These are phyloP conservation scores for Scutellaria baicalensis DNA, from an alignment of 257 asterid species.

Conservation along the genomic window DNA sequence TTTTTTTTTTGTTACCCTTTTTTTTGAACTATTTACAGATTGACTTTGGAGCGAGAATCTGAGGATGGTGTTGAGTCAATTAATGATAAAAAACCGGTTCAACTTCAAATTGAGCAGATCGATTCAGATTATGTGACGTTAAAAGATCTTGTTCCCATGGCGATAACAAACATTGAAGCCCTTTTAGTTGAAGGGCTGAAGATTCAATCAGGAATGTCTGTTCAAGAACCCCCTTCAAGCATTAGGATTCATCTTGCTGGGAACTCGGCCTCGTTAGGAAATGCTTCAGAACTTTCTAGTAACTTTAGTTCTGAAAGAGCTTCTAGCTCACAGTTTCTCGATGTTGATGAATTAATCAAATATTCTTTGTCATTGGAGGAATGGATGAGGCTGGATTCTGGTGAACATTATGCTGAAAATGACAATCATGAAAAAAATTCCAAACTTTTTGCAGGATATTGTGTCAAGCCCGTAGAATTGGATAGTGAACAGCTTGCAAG, in stretches of 20 bases:
- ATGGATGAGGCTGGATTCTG: conserved; percentile 50
- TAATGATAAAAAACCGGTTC: background rate
- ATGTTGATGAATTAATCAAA: conserved; percentile 38
- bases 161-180: conserved; percentile 46
- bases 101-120: conserved; percentile 6
- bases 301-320: conserved; percentile 13
- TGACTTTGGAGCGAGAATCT: conserved; percentile 9
- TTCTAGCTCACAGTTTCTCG: conserved; percentile 8
- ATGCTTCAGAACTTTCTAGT: conserved; percentile 4
- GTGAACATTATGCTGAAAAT: conserved; percentile 14
- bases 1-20: conserved; percentile 7
- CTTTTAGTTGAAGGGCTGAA: conserved; percentile 68
- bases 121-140: conserved; percentile 39
- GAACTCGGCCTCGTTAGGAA: conserved; percentile 13
- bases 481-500: background rate
- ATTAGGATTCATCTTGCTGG: conserved; percentile 24
- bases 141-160: conserved; percentile 57
- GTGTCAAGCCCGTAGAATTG: conserved; percentile 19
- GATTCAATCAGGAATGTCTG: conserved; percentile 65
- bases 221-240: conserved; percentile 55
- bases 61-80: conserved; percentile 8
- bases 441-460: conserved; percentile 33
- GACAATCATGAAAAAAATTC: conserved; percentile 22
- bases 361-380: conserved; percentile 47
- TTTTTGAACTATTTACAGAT: conserved; percentile 24